Evolutionary conservation across 768 basidiomycete species (phyloP).

Genomic region (Pholiota molesta): DNA sequence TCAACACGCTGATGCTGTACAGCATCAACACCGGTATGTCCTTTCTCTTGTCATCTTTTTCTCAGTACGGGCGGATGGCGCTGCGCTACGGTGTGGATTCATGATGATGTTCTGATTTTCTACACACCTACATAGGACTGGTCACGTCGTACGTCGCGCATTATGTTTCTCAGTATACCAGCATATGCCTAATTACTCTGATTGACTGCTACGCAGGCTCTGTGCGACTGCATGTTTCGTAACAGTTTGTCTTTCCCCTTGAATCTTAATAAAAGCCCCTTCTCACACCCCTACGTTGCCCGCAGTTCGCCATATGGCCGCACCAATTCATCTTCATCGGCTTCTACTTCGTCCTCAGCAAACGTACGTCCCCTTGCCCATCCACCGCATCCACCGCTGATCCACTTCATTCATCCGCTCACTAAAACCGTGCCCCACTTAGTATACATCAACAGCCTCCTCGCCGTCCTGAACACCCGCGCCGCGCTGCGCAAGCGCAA

Average conservation of each 20-base stretch:
- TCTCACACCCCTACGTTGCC: not conserved
- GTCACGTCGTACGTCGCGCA: slow-evolving; percentile 25
- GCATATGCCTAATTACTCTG: not conserved
- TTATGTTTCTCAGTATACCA: not conserved
- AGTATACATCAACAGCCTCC: slow-evolving; percentile 39
- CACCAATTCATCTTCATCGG: slow-evolving; percentile 30
- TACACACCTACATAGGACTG: slow-evolving; percentile 14
- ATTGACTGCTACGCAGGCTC: slow-evolving; percentile 10
- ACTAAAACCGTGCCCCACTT: not conserved
- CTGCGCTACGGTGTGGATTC: no score
- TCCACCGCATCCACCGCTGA: no score
- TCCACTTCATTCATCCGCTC: no score
- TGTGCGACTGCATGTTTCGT: slow-evolving; percentile 31
- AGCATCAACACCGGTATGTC: slow-evolving; percentile 27
- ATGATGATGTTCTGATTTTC: no score
- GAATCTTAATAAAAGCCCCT: no score
- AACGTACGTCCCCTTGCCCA: slow-evolving; percentile 25
- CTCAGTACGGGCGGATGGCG: no score
- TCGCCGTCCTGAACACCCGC: slow-evolving; percentile 35
- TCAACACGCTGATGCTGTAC: slow-evolving; percentile 27
- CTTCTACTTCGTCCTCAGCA: slow-evolving; percentile 30
- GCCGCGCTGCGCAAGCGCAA: slow-evolving; percentile 26
- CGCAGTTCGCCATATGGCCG: slow-evolving; percentile 29
- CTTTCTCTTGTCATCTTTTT: not conserved
- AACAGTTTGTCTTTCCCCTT: slow-evolving; percentile 15